Evolutionary conservation across 441 rosid species (phyloP).

Genomic region (Croton laevigatus): DNA sequence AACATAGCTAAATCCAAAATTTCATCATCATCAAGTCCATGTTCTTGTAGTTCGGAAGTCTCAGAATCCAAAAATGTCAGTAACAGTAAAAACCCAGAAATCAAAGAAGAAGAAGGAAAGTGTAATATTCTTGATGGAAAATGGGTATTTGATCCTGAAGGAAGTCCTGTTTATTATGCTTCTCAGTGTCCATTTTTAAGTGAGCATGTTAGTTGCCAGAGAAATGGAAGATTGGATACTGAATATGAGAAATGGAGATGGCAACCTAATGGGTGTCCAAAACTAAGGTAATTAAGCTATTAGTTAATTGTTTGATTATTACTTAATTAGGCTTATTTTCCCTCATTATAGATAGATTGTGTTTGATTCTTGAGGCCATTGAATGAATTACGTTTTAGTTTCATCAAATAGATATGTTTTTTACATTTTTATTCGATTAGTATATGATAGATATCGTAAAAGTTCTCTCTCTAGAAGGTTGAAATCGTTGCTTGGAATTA

Average conservation of each 20-base stretch:
- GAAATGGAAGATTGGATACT: slow-evolving; percentile 44
- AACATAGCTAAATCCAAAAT: not conserved
- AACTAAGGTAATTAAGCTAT: slow-evolving; percentile 35
- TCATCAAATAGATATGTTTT: no score
- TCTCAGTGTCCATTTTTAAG: slow-evolving; percentile 48
- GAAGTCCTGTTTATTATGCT: slow-evolving; percentile 30
- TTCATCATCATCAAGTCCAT: not conserved
- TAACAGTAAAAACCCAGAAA: not conserved
- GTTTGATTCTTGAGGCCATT: no score
- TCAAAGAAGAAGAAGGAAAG: slow-evolving; percentile 9
- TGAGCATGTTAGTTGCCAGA: slow-evolving; percentile 45
- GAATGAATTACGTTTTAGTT: no score
- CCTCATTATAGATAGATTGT: no score
- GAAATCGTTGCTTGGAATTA: no score
- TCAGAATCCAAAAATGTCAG: not conserved
- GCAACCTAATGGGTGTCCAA: slow-evolving; percentile 41
- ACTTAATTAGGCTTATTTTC: no score
- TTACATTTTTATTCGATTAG: no score
- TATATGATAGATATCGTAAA: no score
- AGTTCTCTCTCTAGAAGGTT: no score
- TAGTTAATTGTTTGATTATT: not conserved
- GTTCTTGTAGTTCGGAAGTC: not conserved
- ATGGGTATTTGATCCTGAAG: slow-evolving; percentile 45
- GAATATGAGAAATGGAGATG: slow-evolving; percentile 55
- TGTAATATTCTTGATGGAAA: slow-evolving; percentile 46